These are phyloP conservation scores for Thalassiosira livingstoniorum DNA, from an alignment of 352 stramenopile genomes.

Conservation along the genomic window DNA sequence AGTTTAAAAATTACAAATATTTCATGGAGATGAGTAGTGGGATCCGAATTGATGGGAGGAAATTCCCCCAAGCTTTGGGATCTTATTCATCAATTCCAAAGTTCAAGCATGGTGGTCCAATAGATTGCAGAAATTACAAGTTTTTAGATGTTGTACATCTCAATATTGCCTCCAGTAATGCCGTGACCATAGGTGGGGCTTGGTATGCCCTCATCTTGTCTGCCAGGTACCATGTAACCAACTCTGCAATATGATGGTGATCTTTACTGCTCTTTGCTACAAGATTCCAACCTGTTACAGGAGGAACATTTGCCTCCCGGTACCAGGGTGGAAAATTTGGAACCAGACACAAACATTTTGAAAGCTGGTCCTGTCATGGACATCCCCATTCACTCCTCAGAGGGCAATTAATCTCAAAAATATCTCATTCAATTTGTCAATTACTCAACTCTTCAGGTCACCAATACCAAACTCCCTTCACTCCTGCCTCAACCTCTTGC, in stretches of 20 bases:
- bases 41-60: background rate
- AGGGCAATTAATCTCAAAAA: background rate
- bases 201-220: slow-evolving; percentile 29
- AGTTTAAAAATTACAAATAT: background rate
- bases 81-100: background rate
- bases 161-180: slow-evolving; percentile 29
- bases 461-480: background rate
- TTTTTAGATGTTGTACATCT: no score
- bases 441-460: background rate
- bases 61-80: background rate
- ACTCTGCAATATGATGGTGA: slow-evolving; percentile 15
- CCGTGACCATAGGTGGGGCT: background rate
- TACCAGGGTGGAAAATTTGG: background rate
- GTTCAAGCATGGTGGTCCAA: background rate
- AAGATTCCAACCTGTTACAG: background rate
- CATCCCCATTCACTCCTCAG: background rate
- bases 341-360: background rate
- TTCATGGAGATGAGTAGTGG: background rate
- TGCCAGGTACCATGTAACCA: slow-evolving; percentile 11
- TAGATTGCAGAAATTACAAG: background rate
- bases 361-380: slow-evolving; percentile 10
- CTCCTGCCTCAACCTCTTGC: background rate
- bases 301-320: slow-evolving; percentile 23
- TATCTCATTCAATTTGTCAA: background rate
- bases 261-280: slow-evolving; percentile 9